Percentiles rank a stretch among this genome's conserved stretches.
These are phyloP conservation scores for Chaetomiaceae sp. DNA, from an alignment of 2,329 filamentous ascomycete genomes.

Conservation along the genomic window DNA sequence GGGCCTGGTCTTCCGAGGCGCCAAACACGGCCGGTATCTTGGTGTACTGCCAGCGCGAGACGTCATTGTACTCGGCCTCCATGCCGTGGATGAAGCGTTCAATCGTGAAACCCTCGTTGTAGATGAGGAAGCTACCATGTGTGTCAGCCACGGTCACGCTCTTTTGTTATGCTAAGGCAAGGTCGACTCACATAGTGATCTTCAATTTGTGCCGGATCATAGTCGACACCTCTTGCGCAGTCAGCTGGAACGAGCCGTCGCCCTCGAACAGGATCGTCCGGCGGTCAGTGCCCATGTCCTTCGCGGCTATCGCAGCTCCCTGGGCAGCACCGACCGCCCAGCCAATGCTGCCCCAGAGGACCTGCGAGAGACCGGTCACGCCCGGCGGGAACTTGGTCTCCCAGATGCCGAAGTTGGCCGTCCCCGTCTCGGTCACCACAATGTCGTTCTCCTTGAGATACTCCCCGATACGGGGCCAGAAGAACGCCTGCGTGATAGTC, in stretches of 20 bases:
- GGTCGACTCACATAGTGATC: slow-evolving; percentile 59
- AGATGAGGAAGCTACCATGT: slow-evolving; percentile 63
- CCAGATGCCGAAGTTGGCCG: slow-evolving; percentile 82
- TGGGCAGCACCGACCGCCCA: slow-evolving; percentile 55
- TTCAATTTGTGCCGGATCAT: slow-evolving; percentile 71
- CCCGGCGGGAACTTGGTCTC: slow-evolving; percentile 70
- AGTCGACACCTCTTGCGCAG: slow-evolving; percentile 75
- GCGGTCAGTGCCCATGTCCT: slow-evolving; percentile 52
- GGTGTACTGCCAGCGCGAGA: slow-evolving; percentile 67
- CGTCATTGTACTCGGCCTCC: slow-evolving; percentile 75
- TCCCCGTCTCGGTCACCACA: slow-evolving; percentile 81
- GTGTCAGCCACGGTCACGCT: not conserved
- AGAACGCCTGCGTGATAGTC: slow-evolving; percentile 61
- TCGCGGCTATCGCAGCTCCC: slow-evolving; percentile 66
- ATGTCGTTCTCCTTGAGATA: slow-evolving; percentile 65
- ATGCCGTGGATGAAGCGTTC: slow-evolving; percentile 84
- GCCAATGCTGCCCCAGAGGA: slow-evolving; percentile 63
- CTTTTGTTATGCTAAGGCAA: not conserved
- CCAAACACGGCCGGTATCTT: slow-evolving; percentile 64
- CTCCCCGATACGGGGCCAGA: slow-evolving; percentile 71
- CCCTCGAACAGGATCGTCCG: slow-evolving; percentile 83
- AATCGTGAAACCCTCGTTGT: slow-evolving; percentile 85
- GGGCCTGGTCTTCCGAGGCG: slow-evolving; percentile 47
- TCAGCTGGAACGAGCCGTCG: slow-evolving; percentile 81
- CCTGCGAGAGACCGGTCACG: slow-evolving; percentile 77